Base-by-base conservation (phyloP, 2,329 filamentous ascomycete genomes). In the Aspergillus amoenus region DNA sequence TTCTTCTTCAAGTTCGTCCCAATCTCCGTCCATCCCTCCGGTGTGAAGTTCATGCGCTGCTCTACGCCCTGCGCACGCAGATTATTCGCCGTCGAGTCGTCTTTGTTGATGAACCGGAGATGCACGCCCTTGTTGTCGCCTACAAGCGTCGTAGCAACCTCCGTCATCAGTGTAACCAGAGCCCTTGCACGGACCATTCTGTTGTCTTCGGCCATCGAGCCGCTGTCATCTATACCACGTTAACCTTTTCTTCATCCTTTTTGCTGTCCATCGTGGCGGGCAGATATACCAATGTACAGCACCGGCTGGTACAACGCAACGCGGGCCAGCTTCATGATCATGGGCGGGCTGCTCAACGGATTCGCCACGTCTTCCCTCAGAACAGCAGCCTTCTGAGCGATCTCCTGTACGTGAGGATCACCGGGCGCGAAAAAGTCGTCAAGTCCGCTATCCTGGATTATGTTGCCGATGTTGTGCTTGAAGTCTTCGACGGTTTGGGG, bases 1-100 rank as follows among this genome's bases (percentile, higher is more conserved):
- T 52, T 52, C 17, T 22, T 52, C 13, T 5, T n/a, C n/a, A 52
- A 30, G 24, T 52, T 52, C 3, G 41, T 44, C 7, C 50, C 50
- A 12, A 52, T 45, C 27, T 52, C 50, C 4, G 50, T 52, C 50
- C 50, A 52, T 11, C 50, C 50, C 6, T 44, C 27, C 1, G 50
- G 50, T 1, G 24, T 32, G 6, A 44, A 44, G 5, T 39, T 15
- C 40, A 52, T 52, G 13, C 21, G 21, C 9, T 45, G 15, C 5
- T 21, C n/a, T 13, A 48, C 45, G 7, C 8, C n/a, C 11, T 8
- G n/a, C 7, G 30, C 32, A 1, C 30, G 30, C 5, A 48, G 45
- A 11, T 39, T 34, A 21, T 48, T 48, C 17, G 45, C 45, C 1
- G 45, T 48, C 30, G 32, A 44, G n/a, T 44, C 41, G 8, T 44